Evolutionary conservation across 2,329 filamentous ascomycete genomes (phyloP).

Genomic region (Verticillium nonalfalfae): DNA sequence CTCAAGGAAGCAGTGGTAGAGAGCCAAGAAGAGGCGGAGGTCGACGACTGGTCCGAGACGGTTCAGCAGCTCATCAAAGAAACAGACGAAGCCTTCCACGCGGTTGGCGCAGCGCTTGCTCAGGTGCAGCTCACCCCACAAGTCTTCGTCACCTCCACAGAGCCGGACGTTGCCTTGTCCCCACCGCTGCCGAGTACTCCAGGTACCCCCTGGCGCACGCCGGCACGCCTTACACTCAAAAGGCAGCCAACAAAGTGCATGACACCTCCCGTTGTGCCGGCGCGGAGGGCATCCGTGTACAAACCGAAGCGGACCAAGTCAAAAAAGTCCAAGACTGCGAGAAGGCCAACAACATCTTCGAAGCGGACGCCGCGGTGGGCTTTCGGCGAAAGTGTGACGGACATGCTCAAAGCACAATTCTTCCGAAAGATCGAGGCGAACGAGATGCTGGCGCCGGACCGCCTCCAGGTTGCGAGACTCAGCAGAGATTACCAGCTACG

Average conservation of each 20-base stretch:
- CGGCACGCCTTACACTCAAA: slow-evolving; percentile 5
- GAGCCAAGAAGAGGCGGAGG: slow-evolving; percentile 1
- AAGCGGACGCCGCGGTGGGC: slow-evolving; percentile 41
- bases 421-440: slow-evolving; percentile 51
- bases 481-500: slow-evolving; percentile 24
- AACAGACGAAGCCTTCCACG: slow-evolving; percentile 43
- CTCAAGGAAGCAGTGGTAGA: neutral
- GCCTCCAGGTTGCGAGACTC: slow-evolving; percentile 13
- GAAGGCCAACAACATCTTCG: slow-evolving; percentile 6
- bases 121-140: slow-evolving; percentile 13
- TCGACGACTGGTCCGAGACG: slow-evolving; percentile 24
- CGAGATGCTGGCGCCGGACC: slow-evolving; percentile 50
- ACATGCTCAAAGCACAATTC: slow-evolving; percentile 46
- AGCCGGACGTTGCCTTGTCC: neutral
- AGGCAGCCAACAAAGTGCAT: slow-evolving; percentile 13
- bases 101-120: slow-evolving; percentile 32
- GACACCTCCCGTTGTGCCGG: slow-evolving; percentile 16
- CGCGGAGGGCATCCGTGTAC: slow-evolving; percentile 20
- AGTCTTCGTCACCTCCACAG: neutral
- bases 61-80: slow-evolving; percentile 40
- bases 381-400: slow-evolving; percentile 50
- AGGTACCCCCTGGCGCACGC: slow-evolving; percentile 9
- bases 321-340: slow-evolving; percentile 31
- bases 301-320: slow-evolving; percentile 33
- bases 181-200: slow-evolving; percentile 2